A percentile compares a stretch with the other conserved stretches of the same genome.
Conservation (phyloP, 1,284 basidiomycete genomes). For the Puccinia horiana region DNA sequence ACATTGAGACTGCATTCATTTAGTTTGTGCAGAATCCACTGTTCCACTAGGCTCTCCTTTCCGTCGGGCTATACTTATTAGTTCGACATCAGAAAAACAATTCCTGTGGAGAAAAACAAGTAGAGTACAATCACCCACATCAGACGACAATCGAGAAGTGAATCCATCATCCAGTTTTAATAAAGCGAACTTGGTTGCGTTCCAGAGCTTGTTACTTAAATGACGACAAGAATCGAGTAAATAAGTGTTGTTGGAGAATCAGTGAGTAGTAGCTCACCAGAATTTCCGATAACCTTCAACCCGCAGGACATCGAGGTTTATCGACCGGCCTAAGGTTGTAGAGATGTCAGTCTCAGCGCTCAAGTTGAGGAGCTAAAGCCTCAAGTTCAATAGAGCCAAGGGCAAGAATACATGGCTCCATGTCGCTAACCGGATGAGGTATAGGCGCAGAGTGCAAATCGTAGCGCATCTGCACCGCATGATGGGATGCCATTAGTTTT, state of each 20-base stretch:
- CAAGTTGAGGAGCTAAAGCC: no score
- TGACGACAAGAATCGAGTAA: conserved; percentile 10
- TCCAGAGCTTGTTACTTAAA: conserved; percentile 99
- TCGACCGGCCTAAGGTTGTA: conserved; percentile 72
- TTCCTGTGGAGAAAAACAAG: background rate
- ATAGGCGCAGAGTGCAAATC: conserved; percentile 94
- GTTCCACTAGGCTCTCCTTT: conserved; percentile 85
- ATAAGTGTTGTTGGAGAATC: background rate
- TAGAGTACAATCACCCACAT: conserved; percentile 62
- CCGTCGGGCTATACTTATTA: conserved; percentile 70
- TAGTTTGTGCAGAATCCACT: conserved; percentile 93
- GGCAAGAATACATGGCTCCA: background rate
- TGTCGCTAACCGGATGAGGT: conserved; percentile 69
- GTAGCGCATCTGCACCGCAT: conserved; percentile 93
- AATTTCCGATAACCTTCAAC: conserved; percentile 97
- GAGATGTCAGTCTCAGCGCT: background rate
- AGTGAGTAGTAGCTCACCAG: conserved; percentile 26
- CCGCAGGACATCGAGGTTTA: conserved; percentile 90
- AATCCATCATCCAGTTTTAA: conserved; percentile 84
- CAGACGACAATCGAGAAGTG: conserved; percentile 69
- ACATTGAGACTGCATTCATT: conserved; percentile 77
- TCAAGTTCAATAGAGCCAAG: background rate
- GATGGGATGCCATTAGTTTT: conserved; percentile 88
- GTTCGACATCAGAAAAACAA: conserved; percentile 50
- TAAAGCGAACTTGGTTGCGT: conserved; percentile 98